These are phyloP conservation scores for Ramaria sp. DNA, from an alignment of 768 basidiomycete species.

Conservation along the genomic window DNA sequence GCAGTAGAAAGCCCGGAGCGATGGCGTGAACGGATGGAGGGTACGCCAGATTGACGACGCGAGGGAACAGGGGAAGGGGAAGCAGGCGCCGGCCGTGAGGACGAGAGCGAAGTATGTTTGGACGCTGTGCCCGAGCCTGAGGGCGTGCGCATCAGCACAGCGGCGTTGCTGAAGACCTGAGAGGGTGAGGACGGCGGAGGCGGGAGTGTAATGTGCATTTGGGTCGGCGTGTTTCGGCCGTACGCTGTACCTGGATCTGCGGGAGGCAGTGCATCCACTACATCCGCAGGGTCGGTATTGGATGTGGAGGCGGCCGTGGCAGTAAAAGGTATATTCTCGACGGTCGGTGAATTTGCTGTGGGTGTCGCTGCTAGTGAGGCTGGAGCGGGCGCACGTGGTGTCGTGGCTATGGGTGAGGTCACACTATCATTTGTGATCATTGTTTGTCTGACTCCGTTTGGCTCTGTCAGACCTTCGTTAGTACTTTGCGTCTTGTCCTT, in stretches of 20 bases:
- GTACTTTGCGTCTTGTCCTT: too few species aligned
- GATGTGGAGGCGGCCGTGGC: neutral
- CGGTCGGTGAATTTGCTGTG: neutral
- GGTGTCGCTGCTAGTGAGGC: neutral
- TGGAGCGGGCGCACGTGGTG: neutral
- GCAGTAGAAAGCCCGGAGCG: conserved; percentile 3
- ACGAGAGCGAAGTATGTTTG: conserved; percentile 25
- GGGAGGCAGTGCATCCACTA: neutral
- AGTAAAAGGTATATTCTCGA: neutral
- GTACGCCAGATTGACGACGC: conserved; percentile 10
- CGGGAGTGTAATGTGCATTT: neutral
- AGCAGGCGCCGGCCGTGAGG: conserved; percentile 45
- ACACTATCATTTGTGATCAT: neutral
- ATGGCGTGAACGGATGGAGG: conserved; percentile 14
- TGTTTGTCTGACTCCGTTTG: neutral
- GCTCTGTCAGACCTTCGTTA: neutral
- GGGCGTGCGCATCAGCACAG: neutral
- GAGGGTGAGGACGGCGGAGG: neutral
- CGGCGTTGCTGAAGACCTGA: neutral
- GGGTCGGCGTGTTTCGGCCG: neutral
- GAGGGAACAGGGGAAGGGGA: conserved; percentile 1
- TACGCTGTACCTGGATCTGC: neutral
- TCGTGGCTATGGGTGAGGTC: neutral
- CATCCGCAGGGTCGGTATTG: neutral
- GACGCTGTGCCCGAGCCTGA: neutral